Evolutionary conservation across 2,329 filamentous ascomycete genomes (phyloP).

Genomic region (Diaporthe nobilis): DNA sequence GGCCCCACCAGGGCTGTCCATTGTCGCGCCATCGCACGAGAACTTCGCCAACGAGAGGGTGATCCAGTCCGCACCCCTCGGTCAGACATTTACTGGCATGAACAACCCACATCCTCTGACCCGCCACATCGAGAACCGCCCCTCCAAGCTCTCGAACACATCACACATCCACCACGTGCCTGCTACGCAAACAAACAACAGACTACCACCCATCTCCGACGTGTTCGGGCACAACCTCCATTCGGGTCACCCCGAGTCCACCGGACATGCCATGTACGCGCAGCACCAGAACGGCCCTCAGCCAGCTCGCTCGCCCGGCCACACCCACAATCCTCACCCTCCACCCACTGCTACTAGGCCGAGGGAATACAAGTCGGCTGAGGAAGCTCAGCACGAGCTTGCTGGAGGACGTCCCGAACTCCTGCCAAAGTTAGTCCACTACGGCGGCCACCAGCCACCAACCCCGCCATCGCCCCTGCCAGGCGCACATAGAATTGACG

Average conservation of each 20-base stretch:
- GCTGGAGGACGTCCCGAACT: slow-evolving; percentile 93
- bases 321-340: slow-evolving; percentile 70
- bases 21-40: slow-evolving; percentile 93
- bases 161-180: slow-evolving; percentile 94
- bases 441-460: slow-evolving; percentile 92
- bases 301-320: slow-evolving; percentile 83
- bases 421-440: slow-evolving; percentile 93
- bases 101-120: slow-evolving; percentile 83
- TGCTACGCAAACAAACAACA: slow-evolving; percentile 90
- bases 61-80: slow-evolving; percentile 94
- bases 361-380: slow-evolving; percentile 93
- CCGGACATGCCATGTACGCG: slow-evolving; percentile 67
- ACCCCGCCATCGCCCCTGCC: slow-evolving; percentile 87
- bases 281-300: slow-evolving; percentile 74
- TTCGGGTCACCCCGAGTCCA: slow-evolving; percentile 71
- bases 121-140: slow-evolving; percentile 84
- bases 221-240: slow-evolving; percentile 87
- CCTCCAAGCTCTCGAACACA: slow-evolving; percentile 84
- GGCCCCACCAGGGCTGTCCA: slow-evolving; percentile 90
- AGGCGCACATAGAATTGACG: slow-evolving; percentile 60
- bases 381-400: slow-evolving; percentile 92
- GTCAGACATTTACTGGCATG: slow-evolving; percentile 95
- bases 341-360: slow-evolving; percentile 73
- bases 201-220: slow-evolving; percentile 92
- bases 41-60: slow-evolving; percentile 95